A percentile compares a stretch with the other conserved stretches of the same genome.
Conservation (phyloP, 306 rosid genomes). For the Sphenostylis stenocarpa region DNA sequence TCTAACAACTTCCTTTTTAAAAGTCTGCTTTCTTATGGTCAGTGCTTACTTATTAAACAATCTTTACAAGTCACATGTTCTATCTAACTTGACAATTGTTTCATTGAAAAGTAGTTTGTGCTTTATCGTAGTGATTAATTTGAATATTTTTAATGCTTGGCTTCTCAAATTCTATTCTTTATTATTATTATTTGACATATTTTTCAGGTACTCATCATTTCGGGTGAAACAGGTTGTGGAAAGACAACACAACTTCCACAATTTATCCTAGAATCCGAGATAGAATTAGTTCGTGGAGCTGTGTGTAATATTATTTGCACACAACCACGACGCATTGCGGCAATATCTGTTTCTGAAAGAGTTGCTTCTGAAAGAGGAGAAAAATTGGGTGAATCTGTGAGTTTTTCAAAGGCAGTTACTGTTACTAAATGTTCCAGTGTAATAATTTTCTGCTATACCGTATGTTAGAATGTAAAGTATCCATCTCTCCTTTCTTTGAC, state of each 20-base stretch:
- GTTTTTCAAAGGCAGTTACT: constrained; percentile 42
- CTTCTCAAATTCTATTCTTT: constrained; percentile 8
- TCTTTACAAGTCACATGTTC: background rate
- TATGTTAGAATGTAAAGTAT: constrained; percentile 10
- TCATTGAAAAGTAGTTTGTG: constrained; percentile 10
- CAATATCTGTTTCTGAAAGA: constrained; percentile 96
- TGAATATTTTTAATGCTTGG: background rate
- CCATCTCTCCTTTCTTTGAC: background rate
- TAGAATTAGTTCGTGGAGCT: constrained; percentile 73
- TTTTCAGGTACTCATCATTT: constrained; percentile 73
- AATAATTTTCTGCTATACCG: constrained; percentile 10
- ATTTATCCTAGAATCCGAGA: constrained; percentile 85
- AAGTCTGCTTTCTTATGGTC: background rate
- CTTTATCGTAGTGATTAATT: background rate
- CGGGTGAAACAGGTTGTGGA: constrained; percentile 99
- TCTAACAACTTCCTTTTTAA: background rate
- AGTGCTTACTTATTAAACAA: background rate
- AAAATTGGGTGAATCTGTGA: constrained; percentile 92
- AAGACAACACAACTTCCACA: constrained; percentile 99
- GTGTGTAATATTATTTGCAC: constrained; percentile 87
- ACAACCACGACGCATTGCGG: constrained; percentile 95
- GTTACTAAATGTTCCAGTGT: background rate
- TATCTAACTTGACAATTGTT: constrained; percentile 13
- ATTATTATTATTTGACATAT: background rate
- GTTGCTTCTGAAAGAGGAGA: constrained; percentile 94